phyloP scores from a whole-genome alignment of 169 alveolate species.

The Eimeria maxima region DNA sequence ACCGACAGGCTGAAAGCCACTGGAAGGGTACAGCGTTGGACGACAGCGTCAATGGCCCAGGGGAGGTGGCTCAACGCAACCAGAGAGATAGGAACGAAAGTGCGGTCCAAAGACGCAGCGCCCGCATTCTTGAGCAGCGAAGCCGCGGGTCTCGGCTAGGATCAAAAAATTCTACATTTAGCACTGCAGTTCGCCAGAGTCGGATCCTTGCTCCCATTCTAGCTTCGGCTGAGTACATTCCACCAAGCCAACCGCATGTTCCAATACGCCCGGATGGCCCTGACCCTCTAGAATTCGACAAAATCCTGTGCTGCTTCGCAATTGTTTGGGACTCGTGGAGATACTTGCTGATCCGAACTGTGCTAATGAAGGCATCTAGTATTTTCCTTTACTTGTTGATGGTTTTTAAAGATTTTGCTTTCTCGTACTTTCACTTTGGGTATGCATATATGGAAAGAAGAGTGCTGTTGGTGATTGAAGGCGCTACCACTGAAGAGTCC shows the following conservation, averaged over 20 bases:
- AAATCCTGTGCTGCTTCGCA: constrained; percentile 68
- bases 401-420: constrained; percentile 78
- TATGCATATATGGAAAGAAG: constrained; percentile 58
- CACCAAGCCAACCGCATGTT: constrained; percentile 55
- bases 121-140: background rate
- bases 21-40: background rate
- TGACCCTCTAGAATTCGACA: constrained; percentile 79
- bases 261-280: constrained; percentile 75
- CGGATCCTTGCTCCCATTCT: constrained; percentile 51
- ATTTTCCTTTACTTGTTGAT: constrained; percentile 70
- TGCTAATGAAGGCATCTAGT: constrained; percentile 78
- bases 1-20: background rate
- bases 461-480: constrained; percentile 15
- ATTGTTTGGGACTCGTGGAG: constrained; percentile 82
- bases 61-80: constrained; percentile 31
- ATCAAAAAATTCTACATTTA: constrained; percentile 35
- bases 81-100: constrained; percentile 7
- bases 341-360: constrained; percentile 72
- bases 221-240: constrained; percentile 43
- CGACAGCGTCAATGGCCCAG: background rate
- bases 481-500: constrained; percentile 38
- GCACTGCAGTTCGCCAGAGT: constrained; percentile 48
- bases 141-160: constrained; percentile 57
- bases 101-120: background rate
- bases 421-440: constrained; percentile 78